Percentiles rank a stretch among this genome's conserved stretches.
phyloP scores from a whole-genome alignment of 768 basidiomycete genomes.

The Boletus rubescentipes region DNA sequence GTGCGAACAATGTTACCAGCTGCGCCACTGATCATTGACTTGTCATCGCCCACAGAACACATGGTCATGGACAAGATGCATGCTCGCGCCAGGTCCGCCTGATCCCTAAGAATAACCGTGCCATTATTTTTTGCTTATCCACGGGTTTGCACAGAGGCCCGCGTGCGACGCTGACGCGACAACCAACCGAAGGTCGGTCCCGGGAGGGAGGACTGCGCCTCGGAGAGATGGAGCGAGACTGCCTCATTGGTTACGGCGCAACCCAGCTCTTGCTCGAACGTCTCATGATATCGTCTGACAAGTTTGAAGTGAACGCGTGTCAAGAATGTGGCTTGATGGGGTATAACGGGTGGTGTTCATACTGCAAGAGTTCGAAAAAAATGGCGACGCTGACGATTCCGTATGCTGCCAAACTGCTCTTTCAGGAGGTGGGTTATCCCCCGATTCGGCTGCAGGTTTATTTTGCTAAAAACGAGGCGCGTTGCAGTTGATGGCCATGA shows the following conservation, averaged over 20 bases:
- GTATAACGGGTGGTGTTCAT: constrained; percentile 94
- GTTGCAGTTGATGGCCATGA: constrained; percentile 91
- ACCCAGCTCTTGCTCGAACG: constrained; percentile 95
- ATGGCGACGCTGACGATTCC: constrained; percentile 96
- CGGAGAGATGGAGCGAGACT: constrained; percentile 99
- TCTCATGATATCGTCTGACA: constrained; percentile 98
- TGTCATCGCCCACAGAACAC: constrained; percentile 57
- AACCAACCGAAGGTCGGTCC: constrained; percentile 97
- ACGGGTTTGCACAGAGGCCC: constrained; percentile 67
- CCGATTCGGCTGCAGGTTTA: neutral
- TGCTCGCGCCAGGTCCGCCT: constrained; percentile 82
- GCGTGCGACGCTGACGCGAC: constrained; percentile 92
- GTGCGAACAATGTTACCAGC: constrained; percentile 46
- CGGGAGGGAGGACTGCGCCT: constrained; percentile 95
- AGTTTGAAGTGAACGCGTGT: constrained; percentile 96
- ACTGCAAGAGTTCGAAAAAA: constrained; percentile 96
- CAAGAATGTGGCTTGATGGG: constrained; percentile 94
- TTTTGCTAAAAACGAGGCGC: neutral
- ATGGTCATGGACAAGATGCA: constrained; percentile 99
- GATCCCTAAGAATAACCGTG: constrained; percentile 10
- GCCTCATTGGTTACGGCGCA: constrained; percentile 97
- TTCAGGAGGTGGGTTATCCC: constrained; percentile 69
- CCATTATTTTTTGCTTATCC: neutral
- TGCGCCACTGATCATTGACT: constrained; percentile 12
- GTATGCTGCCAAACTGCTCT: constrained; percentile 90